Conservation (phyloP, 768 basidiomycete species). For the Lentinula detonsa region DNA sequence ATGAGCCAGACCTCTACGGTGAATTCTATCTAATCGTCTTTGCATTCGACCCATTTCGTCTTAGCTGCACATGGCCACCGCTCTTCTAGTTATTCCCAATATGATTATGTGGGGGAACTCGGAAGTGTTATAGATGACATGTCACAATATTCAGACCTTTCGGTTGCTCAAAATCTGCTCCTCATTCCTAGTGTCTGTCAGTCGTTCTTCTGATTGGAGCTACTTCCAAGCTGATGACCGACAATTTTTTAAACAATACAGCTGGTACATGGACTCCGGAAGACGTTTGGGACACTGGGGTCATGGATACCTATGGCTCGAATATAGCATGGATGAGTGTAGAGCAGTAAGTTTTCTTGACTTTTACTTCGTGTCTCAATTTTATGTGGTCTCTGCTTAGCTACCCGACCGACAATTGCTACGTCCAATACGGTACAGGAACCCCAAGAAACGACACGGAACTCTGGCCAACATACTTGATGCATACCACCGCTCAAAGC, state of each 20-base stretch:
- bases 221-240: not conserved
- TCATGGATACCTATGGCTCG: conserved; percentile 22
- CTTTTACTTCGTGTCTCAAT: not conserved
- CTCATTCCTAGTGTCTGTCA: conserved; percentile 28
- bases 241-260: not conserved
- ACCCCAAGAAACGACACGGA: conserved; percentile 33
- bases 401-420: conserved; percentile 49
- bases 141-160: conserved; percentile 17
- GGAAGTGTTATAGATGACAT: conserved; percentile 29
- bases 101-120: conserved; percentile 30
- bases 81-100: not conserved
- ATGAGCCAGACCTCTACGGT: conserved; percentile 32
- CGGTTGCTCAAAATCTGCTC: conserved; percentile 26
- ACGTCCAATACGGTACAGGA: conserved; percentile 33
- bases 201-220: not conserved
- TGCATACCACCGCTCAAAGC: conserved; percentile 44
- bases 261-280: conserved; percentile 34
- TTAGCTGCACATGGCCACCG: conserved; percentile 27
- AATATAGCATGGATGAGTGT: conserved; percentile 12
- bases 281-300: conserved; percentile 30
- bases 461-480: conserved; percentile 50
- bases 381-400: not conserved
- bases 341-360: conserved; percentile 27
- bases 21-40: not conserved
- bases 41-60: conserved; percentile 27